These are phyloP conservation scores for Lentinula boryana DNA, from an alignment of 768 basidiomycete species.

Conservation along the genomic window DNA sequence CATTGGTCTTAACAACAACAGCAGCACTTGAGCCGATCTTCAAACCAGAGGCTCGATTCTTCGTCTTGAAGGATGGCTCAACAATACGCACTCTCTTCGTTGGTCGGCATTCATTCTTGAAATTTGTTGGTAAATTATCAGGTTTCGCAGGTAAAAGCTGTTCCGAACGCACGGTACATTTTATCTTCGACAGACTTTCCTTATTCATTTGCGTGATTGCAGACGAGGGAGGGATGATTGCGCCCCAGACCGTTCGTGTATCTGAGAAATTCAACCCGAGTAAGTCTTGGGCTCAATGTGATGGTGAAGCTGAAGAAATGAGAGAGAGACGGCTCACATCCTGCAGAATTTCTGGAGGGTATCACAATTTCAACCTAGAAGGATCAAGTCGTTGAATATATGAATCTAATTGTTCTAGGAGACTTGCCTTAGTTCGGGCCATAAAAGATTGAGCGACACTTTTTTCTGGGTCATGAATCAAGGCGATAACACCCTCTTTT, in stretches of 20 bases:
- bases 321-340: neutral
- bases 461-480: neutral
- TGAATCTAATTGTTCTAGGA: too few species aligned
- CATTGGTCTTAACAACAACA: neutral
- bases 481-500: neutral
- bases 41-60: neutral
- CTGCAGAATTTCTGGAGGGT: neutral
- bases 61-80: neutral
- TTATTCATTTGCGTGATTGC: neutral
- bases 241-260: slow-evolving; percentile 3
- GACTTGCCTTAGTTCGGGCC: slow-evolving; percentile 1
- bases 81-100: neutral
- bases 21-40: neutral
- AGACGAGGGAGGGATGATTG: neutral
- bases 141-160: neutral
- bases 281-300: neutral
- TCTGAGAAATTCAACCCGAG: neutral
- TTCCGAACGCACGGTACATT: neutral
- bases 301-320: neutral
- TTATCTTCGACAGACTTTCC: neutral
- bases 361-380: neutral
- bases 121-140: neutral
- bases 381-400: neutral
- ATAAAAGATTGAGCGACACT: neutral
- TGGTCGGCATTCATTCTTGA: neutral